These are phyloP conservation scores for Pterulicium gracile DNA, from an alignment of 1,284 basidiomycete species.

Conservation along the genomic window DNA sequence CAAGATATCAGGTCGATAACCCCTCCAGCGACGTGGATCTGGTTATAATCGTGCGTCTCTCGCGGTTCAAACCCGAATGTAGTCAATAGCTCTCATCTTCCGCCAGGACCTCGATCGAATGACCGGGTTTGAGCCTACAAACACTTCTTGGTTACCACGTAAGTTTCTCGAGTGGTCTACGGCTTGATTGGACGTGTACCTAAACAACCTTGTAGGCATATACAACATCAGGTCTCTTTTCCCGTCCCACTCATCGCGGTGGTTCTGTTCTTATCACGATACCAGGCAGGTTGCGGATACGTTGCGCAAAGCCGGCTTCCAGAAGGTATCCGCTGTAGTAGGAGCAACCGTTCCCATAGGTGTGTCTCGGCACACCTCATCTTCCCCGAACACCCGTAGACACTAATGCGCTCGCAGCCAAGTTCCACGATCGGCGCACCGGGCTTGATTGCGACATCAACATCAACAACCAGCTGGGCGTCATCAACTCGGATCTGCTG, in stretches of 20 bases:
- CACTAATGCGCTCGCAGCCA: slow-evolving; percentile 33
- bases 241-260: too few species aligned
- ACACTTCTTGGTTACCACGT: slow-evolving; percentile 19
- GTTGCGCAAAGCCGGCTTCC: slow-evolving; percentile 26
- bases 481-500: slow-evolving; percentile 39
- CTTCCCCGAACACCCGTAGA: background rate
- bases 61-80: too few species aligned
- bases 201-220: too few species aligned
- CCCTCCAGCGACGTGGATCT: slow-evolving; percentile 35
- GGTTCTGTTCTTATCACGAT: too few species aligned
- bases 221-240: too few species aligned
- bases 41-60: slow-evolving; percentile 35
- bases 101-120: slow-evolving; percentile 26
- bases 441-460: slow-evolving; percentile 42
- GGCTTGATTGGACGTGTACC: too few species aligned
- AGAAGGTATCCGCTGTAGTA: slow-evolving; percentile 20
- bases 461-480: slow-evolving; percentile 45
- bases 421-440: slow-evolving; percentile 33
- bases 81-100: slow-evolving; percentile 1
- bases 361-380: slow-evolving; percentile 15
- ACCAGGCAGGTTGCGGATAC: slow-evolving; percentile 21
- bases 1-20: slow-evolving; percentile 32
- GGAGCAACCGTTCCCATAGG: slow-evolving; percentile 42
- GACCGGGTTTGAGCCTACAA: slow-evolving; percentile 22
- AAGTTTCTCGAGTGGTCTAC: too few species aligned